Evolutionary conservation across 371 early-diverging fungal species (phyloP).

Genomic region (Mucor velutinosus): DNA sequence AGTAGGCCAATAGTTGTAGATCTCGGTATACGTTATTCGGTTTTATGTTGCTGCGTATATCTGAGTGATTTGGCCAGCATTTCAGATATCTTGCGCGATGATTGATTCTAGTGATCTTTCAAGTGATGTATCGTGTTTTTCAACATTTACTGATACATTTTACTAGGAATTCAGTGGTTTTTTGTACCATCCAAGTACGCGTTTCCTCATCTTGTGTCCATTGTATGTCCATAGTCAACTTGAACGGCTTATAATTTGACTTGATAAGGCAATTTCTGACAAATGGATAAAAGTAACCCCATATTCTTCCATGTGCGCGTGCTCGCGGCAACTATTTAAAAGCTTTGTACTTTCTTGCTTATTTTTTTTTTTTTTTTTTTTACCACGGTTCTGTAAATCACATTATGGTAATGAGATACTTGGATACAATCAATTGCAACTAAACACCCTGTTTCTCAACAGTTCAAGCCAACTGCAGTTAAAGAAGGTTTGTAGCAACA

Average conservation of each 20-base stretch:
- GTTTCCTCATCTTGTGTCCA: no score
- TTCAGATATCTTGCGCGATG: no score
- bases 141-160: no score
- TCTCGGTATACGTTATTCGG: no score
- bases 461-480: neutral
- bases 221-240: no score
- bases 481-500: neutral
- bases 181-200: no score
- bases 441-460: neutral
- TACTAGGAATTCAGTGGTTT: no score
- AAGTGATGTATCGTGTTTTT: no score
- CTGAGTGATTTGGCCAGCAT: no score
- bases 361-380: neutral
- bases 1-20: no score
- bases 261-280: neutral
- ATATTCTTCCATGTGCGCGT: neutral
- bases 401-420: neutral
- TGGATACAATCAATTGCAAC: neutral
- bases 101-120: no score
- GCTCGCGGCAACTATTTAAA: neutral
- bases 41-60: no score
- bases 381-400: neutral
- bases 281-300: neutral
- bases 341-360: neutral
- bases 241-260: neutral